Percentiles rank a stretch among this genome's conserved stretches.
phyloP scores from a whole-genome alignment of 2,329 filamentous ascomycete species.

The Epichloe gansuensis region DNA sequence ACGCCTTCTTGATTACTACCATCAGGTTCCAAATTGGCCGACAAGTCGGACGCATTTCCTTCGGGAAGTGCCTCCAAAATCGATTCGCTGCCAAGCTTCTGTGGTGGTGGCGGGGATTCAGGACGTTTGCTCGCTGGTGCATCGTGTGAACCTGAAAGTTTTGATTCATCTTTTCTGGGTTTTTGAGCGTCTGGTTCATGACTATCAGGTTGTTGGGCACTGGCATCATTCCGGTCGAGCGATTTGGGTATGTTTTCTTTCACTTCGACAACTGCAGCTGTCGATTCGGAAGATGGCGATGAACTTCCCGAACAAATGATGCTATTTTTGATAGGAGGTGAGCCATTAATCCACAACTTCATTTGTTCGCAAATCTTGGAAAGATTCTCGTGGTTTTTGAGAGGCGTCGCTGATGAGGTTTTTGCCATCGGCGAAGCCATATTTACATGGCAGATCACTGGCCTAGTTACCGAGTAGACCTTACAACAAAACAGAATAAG shows the following conservation, averaged over 20 bases:
- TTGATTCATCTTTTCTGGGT: background rate
- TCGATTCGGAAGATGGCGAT: background rate
- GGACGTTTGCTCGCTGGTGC: background rate
- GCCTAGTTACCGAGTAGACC: background rate
- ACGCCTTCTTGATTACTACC: background rate
- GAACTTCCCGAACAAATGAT: too few species aligned
- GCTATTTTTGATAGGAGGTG: background rate
- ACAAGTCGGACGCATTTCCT: background rate
- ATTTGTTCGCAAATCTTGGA: slow-evolving; percentile 4
- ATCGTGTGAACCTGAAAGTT: background rate
- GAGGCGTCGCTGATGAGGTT: background rate
- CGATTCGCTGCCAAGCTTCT: background rate
- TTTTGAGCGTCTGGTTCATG: background rate
- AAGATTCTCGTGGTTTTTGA: background rate
- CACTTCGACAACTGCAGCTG: background rate
- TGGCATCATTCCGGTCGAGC: background rate
- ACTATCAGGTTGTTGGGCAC: background rate
- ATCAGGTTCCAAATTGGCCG: background rate
- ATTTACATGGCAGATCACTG: background rate
- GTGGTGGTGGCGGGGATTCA: background rate
- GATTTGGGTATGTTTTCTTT: background rate
- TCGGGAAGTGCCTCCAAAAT: background rate
- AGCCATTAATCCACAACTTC: slow-evolving; percentile 1
- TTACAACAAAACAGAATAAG: background rate
- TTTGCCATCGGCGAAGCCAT: background rate